Evolutionary conservation across 768 basidiomycete species (phyloP).

Genomic region (Saitozyma sp.): DNA sequence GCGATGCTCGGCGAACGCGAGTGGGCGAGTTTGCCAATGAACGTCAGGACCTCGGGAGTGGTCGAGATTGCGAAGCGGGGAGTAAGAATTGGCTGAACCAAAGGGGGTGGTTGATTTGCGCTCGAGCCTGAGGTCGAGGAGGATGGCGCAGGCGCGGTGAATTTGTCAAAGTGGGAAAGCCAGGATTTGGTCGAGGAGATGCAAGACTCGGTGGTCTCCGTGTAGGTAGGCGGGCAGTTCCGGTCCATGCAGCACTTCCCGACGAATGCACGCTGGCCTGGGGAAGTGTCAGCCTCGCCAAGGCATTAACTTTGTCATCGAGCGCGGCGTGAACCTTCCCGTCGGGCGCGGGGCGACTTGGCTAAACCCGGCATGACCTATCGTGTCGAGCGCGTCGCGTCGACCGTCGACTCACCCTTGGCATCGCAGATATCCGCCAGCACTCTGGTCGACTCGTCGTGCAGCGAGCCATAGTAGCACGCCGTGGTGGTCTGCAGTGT

Average conservation of each 20-base stretch:
- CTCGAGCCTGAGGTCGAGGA: not conserved
- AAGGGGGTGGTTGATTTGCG: conserved; percentile 43
- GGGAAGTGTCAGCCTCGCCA: no score
- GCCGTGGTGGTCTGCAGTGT: conserved; percentile 78
- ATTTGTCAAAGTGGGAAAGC: conserved; percentile 62
- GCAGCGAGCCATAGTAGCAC: conserved; percentile 84
- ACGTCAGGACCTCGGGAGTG: conserved; percentile 65
- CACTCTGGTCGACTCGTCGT: conserved; percentile 74
- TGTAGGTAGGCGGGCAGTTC: conserved; percentile 66
- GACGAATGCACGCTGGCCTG: conserved; percentile 46
- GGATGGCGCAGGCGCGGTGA: conserved; percentile 56
- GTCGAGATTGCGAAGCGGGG: conserved; percentile 96
- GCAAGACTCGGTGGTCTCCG: conserved; percentile 59
- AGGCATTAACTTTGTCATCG: no score
- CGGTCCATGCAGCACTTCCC: conserved; percentile 78
- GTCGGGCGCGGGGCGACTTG: not conserved
- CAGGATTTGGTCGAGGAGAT: conserved; percentile 57
- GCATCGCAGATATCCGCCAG: conserved; percentile 72
- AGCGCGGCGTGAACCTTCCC: no score
- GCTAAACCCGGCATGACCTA: not conserved
- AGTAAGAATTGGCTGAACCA: conserved; percentile 87
- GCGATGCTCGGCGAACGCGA: conserved; percentile 62
- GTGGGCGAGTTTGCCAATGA: conserved; percentile 65
- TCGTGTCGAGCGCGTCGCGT: not conserved
- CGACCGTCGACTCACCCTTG: conserved; percentile 57